Conservation (phyloP, 495 filamentous ascomycete species). For the Sordaria brevicollis region DNA sequence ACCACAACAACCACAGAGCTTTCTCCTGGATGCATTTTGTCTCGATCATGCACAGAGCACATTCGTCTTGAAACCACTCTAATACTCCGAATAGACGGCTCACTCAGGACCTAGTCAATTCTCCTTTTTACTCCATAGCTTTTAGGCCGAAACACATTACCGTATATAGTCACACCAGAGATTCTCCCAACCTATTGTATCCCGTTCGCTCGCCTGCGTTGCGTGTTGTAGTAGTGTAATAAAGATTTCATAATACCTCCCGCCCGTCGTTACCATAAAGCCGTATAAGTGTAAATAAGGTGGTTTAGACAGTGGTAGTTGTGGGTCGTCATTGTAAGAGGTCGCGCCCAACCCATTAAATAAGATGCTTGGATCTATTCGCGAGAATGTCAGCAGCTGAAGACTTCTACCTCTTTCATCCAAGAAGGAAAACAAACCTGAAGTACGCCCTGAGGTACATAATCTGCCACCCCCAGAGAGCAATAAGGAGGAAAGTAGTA, state of each 20-base stretch:
- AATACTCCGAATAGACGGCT: background rate
- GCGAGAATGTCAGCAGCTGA: slow-evolving; percentile 12
- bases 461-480: slow-evolving; percentile 91
- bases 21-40: background rate
- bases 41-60: background rate
- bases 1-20: too few species aligned
- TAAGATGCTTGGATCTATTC: slow-evolving; percentile 66
- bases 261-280: slow-evolving; percentile 3
- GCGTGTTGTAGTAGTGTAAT: slow-evolving; percentile 3
- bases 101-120: background rate
- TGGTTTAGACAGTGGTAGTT: background rate
- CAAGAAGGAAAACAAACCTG: slow-evolving; percentile 39
- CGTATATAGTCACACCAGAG: background rate
- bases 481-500: slow-evolving; percentile 88
- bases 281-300: slow-evolving; percentile 2
- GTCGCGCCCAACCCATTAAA: slow-evolving; percentile 34
- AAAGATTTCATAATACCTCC: slow-evolving; percentile 11
- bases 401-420: background rate
- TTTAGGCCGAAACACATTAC: background rate
- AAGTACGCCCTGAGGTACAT: slow-evolving; percentile 97
- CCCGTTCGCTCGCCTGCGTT: slow-evolving; percentile 15
- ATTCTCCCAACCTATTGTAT: background rate
- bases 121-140: background rate
- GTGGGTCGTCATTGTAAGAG: background rate
- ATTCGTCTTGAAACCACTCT: background rate